These are phyloP conservation scores for Phytophthora pistaciae DNA, from an alignment of 352 stramenopile species.

Conservation along the genomic window DNA sequence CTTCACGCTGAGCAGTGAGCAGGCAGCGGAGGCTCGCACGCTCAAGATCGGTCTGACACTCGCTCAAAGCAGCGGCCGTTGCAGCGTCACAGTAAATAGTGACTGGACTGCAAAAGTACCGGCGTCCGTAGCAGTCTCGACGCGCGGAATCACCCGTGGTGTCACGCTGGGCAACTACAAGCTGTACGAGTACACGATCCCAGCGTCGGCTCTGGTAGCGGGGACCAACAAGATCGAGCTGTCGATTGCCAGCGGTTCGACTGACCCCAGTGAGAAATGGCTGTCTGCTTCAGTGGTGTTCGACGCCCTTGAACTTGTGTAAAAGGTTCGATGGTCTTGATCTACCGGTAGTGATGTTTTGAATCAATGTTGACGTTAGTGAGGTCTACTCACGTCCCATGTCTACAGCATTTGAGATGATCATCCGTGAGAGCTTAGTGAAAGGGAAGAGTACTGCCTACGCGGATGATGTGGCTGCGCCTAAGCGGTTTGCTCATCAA, in stretches of 20 bases:
- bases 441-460: no score
- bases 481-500: no score
- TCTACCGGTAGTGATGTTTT: not conserved
- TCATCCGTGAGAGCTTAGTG: no score
- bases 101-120: constrained; percentile 38
- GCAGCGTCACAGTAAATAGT: constrained; percentile 45
- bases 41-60: constrained; percentile 55
- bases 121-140: constrained; percentile 43
- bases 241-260: constrained; percentile 47
- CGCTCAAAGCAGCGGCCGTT: constrained; percentile 47
- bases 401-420: no score
- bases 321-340: not conserved
- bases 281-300: constrained; percentile 55
- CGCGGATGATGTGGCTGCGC: no score
- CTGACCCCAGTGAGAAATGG: constrained; percentile 45
- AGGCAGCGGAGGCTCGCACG: constrained; percentile 28
- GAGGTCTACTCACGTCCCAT: no score
- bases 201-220: constrained; percentile 30
- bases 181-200: constrained; percentile 56
- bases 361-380: not conserved
- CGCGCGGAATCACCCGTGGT: constrained; percentile 55
- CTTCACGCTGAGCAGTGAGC: constrained; percentile 35
- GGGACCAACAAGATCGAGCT: constrained; percentile 46
- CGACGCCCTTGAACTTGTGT: constrained; percentile 53
- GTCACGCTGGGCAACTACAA: constrained; percentile 57